Evolutionary conservation across 306 rosid species (phyloP).

Genomic region (Cajanus cajan): DNA sequence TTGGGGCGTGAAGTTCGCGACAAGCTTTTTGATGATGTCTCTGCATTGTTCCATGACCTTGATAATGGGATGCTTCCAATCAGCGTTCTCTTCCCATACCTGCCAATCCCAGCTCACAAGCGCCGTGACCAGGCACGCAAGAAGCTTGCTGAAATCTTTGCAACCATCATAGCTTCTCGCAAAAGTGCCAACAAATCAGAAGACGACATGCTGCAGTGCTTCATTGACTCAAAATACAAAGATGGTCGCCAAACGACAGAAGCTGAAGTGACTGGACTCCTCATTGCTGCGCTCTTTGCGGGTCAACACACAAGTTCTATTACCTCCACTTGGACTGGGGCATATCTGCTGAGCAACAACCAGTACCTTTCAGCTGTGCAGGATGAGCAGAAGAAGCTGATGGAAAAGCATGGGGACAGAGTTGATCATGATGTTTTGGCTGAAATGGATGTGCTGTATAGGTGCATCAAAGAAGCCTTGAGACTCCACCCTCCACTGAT

Average conservation of each 20-base stretch:
- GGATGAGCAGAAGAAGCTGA: slow-evolving; percentile 73
- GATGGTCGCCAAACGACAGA: slow-evolving; percentile 92
- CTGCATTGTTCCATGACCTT: slow-evolving; percentile 96
- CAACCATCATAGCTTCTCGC: slow-evolving; percentile 69
- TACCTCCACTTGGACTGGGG: slow-evolving; percentile 98
- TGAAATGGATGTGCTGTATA: slow-evolving; percentile 85
- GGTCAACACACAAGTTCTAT: slow-evolving; percentile 96
- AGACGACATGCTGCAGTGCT: slow-evolving; percentile 94
- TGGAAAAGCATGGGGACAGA: slow-evolving; percentile 70
- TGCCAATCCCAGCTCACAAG: slow-evolving; percentile 91
- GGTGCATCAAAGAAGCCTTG: slow-evolving; percentile 92
- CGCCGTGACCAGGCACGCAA: slow-evolving; percentile 86
- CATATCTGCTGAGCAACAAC: slow-evolving; percentile 71
- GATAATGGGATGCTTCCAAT: slow-evolving; percentile 58
- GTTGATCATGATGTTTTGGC: slow-evolving; percentile 91
- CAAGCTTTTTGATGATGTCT: slow-evolving; percentile 90
- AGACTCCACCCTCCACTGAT: slow-evolving; percentile 95
- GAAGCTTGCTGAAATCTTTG: slow-evolving; percentile 76
- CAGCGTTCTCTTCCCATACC: slow-evolving; percentile 88
- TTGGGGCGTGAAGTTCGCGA: slow-evolving; percentile 94
- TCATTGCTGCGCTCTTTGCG: slow-evolving; percentile 53
- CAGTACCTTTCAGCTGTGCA: slow-evolving; percentile 64
- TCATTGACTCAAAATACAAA: slow-evolving; percentile 92
- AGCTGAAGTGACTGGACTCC: slow-evolving; percentile 85
- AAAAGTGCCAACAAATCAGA: slow-evolving; percentile 53